A percentile compares a stretch with the other conserved stretches of the same genome.
These are phyloP conservation scores for Funneliformis geosporum DNA, from an alignment of 192 early-diverging fungal genomes.

Conservation along the genomic window DNA sequence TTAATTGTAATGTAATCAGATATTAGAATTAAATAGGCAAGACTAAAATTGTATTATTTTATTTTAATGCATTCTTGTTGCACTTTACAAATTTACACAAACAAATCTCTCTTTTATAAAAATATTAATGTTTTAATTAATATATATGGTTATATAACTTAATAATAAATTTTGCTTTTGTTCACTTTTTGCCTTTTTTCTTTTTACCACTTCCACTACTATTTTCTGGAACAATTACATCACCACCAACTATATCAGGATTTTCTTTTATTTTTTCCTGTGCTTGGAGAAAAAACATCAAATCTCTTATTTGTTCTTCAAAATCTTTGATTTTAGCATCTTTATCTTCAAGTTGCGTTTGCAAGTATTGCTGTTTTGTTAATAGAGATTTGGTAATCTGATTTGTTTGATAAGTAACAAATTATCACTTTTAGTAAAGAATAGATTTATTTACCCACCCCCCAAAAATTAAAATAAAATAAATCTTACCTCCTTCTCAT, in stretches of 20 bases:
- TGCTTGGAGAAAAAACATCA: conserved; percentile 86
- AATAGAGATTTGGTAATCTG: conserved; percentile 49
- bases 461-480: background rate
- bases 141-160: too few species aligned
- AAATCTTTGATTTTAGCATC: conserved; percentile 66
- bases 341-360: conserved; percentile 56
- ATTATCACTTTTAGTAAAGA: background rate
- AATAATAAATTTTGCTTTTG: background rate
- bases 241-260: conserved; percentile 32
- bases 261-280: conserved; percentile 61
- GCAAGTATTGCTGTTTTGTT: conserved; percentile 66
- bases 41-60: too few species aligned
- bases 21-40: too few species aligned
- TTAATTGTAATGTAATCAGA: too few species aligned
- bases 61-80: too few species aligned
- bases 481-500: conserved; percentile 73
- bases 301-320: conserved; percentile 85
- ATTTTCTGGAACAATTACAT: conserved; percentile 12
- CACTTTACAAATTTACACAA: too few species aligned
- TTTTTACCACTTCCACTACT: conserved; percentile 14
- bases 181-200: conserved; percentile 30
- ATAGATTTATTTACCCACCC: conserved; percentile 6
- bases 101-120: too few species aligned
- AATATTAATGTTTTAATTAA: too few species aligned
- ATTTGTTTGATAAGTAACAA: background rate